phyloP scores from a whole-genome alignment of 495 filamentous ascomycete species.

The Neurospora sp. region DNA sequence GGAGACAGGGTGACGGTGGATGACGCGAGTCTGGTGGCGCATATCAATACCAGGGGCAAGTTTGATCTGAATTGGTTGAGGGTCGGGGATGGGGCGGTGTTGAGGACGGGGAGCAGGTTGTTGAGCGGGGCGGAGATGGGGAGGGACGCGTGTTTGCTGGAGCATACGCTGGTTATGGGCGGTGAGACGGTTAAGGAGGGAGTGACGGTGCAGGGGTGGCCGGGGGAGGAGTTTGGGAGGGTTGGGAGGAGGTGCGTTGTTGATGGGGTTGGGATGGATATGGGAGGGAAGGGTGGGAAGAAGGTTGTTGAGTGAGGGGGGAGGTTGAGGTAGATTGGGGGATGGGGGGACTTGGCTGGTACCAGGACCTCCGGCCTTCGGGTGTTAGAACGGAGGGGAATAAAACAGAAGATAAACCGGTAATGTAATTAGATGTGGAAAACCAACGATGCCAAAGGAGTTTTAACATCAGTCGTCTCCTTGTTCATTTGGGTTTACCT shows the following conservation, averaged over 20 bases:
- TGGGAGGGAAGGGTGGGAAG: background rate
- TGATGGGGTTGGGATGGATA: background rate
- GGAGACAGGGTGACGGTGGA: slow-evolving; percentile 37
- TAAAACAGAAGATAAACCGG: background rate
- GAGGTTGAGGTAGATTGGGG: too few species aligned
- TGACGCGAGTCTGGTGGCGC: slow-evolving; percentile 36
- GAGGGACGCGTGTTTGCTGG: slow-evolving; percentile 32
- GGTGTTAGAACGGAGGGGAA: background rate
- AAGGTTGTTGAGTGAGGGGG: background rate
- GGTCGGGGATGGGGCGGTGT: slow-evolving; percentile 33
- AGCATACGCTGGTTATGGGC: slow-evolving; percentile 38
- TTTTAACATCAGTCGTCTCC: background rate
- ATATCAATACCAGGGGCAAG: slow-evolving; percentile 23
- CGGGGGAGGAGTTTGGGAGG: slow-evolving; percentile 23
- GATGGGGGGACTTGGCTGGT: background rate
- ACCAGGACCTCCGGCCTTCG: background rate
- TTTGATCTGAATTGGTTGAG: slow-evolving; percentile 34
- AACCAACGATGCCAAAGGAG: background rate
- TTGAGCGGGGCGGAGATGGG: slow-evolving; percentile 35
- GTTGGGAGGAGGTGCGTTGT: background rate
- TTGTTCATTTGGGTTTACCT: background rate
- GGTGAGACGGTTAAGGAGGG: slow-evolving; percentile 36
- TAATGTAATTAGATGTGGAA: background rate
- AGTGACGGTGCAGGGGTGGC: slow-evolving; percentile 37
- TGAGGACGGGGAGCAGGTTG: slow-evolving; percentile 32